These are phyloP conservation scores for Monosporascus sp. DNA, from an alignment of 2,329 filamentous ascomycete species.

Conservation along the genomic window DNA sequence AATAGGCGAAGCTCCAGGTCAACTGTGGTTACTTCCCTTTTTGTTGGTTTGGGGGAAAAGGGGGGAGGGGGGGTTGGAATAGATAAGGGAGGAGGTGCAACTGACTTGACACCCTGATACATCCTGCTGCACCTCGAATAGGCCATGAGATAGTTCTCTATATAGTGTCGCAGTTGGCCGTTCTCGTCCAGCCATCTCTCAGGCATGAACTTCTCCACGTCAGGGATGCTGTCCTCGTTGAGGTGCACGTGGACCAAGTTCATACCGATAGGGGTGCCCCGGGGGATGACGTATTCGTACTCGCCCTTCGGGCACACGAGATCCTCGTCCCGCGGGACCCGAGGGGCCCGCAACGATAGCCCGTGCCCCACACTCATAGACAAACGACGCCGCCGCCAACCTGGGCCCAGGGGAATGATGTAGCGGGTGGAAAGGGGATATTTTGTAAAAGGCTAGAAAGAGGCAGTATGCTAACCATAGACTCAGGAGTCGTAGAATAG, in stretches of 20 bases:
- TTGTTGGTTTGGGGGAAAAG: no score
- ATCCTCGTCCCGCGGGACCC: constrained; percentile 12
- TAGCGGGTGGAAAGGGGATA: constrained; percentile 17
- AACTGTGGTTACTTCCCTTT: no score
- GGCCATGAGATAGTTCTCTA: constrained; percentile 11
- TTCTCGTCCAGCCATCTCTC: constrained; percentile 18
- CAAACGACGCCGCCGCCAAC: constrained; percentile 7
- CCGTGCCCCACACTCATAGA: constrained; percentile 14
- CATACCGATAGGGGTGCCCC: constrained; percentile 17
- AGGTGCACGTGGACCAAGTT: constrained; percentile 10
- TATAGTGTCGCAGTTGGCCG: constrained; percentile 1
- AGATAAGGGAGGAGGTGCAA: neutral
- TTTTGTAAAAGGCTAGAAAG: constrained; percentile 13
- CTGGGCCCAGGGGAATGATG: constrained; percentile 16
- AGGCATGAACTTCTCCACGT: constrained; percentile 14
- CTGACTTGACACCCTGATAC: constrained; percentile 22
- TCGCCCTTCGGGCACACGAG: constrained; percentile 9
- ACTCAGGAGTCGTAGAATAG: constrained; percentile 3
- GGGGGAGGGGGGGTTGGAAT: neutral
- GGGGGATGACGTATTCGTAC: constrained; percentile 14
- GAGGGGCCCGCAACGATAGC: constrained; percentile 6
- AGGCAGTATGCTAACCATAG: constrained; percentile 9
- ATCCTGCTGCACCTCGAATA: constrained; percentile 19
- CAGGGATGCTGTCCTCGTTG: constrained; percentile 14
- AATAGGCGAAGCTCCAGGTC: constrained; percentile 19